Conservation (phyloP, 495 filamentous ascomycete genomes). For the Glutinoglossum americanum region DNA sequence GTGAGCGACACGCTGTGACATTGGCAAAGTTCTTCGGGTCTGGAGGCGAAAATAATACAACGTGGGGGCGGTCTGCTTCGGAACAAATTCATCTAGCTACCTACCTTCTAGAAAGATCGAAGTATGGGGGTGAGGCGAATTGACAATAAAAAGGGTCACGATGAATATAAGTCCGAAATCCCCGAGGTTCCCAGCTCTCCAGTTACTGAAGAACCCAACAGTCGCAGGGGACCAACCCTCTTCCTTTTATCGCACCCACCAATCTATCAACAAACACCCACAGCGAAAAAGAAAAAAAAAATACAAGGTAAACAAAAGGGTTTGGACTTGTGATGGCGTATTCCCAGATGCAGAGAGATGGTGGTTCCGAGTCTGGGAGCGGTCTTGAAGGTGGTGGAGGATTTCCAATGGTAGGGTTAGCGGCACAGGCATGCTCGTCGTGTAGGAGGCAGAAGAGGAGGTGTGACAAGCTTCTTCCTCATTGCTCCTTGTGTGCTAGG, state of each 20-base stretch:
- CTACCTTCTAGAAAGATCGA: neutral
- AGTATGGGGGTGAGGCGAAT: too few species aligned
- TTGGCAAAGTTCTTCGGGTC: neutral
- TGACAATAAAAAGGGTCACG: too few species aligned
- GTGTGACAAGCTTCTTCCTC: slow-evolving; percentile 26
- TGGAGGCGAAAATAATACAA: too few species aligned
- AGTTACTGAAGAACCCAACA: too few species aligned
- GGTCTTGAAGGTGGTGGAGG: neutral
- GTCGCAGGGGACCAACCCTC: too few species aligned
- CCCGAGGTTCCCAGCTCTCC: too few species aligned
- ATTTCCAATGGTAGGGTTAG: neutral
- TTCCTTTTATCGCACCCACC: too few species aligned
- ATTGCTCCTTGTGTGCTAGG: slow-evolving; percentile 19
- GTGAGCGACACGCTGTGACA: neutral
- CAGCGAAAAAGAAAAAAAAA: too few species aligned
- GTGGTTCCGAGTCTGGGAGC: neutral
- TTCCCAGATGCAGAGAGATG: neutral
- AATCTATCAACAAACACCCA: too few species aligned
- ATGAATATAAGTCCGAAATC: too few species aligned
- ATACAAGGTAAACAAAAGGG: neutral
- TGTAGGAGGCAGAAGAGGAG: slow-evolving; percentile 24
- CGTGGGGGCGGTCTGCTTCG: too few species aligned
- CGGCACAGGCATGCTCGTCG: neutral
- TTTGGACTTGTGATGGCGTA: neutral
- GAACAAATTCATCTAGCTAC: too few species aligned